Percentiles rank a stretch among this genome's conserved stretches.
These are phyloP conservation scores for Blumeriella jaapii DNA, from an alignment of 2,329 filamentous ascomycete species.

Conservation along the genomic window DNA sequence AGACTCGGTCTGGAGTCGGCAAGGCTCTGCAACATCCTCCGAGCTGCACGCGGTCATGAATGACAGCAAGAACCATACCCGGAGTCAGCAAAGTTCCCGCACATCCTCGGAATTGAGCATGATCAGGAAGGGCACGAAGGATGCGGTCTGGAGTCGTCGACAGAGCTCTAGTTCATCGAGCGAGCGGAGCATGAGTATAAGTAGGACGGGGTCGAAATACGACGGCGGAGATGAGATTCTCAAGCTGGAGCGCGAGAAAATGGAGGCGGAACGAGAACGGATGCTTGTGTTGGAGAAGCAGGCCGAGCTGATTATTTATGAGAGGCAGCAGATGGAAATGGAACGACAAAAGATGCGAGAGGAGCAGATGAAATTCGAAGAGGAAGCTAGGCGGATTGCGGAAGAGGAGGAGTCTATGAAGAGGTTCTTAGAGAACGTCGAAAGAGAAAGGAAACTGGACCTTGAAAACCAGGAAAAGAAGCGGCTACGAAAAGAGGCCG, in stretches of 20 bases:
- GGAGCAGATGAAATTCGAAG: constrained; percentile 2
- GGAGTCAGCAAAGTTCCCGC: constrained; percentile 4
- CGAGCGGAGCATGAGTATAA: too few species aligned
- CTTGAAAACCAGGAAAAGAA: constrained; percentile 5
- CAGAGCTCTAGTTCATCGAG: too few species aligned
- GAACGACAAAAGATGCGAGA: constrained; percentile 2
- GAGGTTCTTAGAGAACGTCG: constrained; percentile 3
- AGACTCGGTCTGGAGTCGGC: constrained; percentile 3
- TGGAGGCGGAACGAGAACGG: constrained; percentile 2
- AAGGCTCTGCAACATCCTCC: constrained; percentile 1
- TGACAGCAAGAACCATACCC: background rate
- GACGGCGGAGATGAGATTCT: background rate
- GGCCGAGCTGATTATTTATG: constrained; percentile 1
- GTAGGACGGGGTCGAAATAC: too few species aligned
- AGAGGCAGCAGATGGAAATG: constrained; percentile 6
- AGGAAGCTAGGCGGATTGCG: constrained; percentile 4
- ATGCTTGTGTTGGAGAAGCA: constrained; percentile 4
- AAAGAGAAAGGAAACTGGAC: constrained; percentile 3
- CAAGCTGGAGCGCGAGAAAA: background rate
- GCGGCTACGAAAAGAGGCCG: constrained; percentile 3
- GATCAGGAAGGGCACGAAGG: constrained; percentile 1
- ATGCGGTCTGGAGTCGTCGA: background rate
- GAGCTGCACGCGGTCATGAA: background rate
- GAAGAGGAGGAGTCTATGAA: constrained; percentile 5
- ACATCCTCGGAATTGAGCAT: constrained; percentile 1